Percentiles rank a stretch among this genome's conserved stretches.
These are phyloP conservation scores for Ogataea pignaliae DNA, from an alignment of 805 yeast species.

Conservation along the genomic window DNA sequence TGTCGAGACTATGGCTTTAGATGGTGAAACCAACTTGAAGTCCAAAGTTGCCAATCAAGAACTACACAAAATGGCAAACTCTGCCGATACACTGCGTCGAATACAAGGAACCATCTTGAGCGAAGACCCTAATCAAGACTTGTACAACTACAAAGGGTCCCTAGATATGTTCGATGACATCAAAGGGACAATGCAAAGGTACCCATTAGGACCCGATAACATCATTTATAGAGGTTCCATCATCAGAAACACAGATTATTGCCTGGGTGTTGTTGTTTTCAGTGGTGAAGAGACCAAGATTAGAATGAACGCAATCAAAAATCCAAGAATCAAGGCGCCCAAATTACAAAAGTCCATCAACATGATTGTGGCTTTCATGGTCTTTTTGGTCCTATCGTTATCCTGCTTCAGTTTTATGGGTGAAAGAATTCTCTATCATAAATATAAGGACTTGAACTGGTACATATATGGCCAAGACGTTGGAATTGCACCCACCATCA, in stretches of 20 bases:
- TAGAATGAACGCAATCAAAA: constrained; percentile 88
- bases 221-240: constrained; percentile 89
- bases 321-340: constrained; percentile 91
- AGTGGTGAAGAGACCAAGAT: constrained; percentile 96
- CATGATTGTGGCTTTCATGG: constrained; percentile 83
- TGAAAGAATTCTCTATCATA: constrained; percentile 48
- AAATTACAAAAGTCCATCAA: constrained; percentile 82
- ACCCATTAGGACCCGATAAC: constrained; percentile 74
- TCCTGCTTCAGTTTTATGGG: constrained; percentile 83
- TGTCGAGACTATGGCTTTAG: constrained; percentile 95
- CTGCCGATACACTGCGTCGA: constrained; percentile 46
- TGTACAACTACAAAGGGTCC: constrained; percentile 88
- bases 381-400: constrained; percentile 65
- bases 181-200: constrained; percentile 30
- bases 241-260: constrained; percentile 72
- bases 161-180: constrained; percentile 32
- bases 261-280: constrained; percentile 79
- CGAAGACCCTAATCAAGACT: constrained; percentile 90
- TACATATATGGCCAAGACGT: constrained; percentile 69
- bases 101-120: constrained; percentile 53
- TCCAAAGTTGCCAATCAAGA: constrained; percentile 64
- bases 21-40: constrained; percentile 94
- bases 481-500: constrained; percentile 81
- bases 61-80: constrained; percentile 46
- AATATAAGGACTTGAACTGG: constrained; percentile 53